phyloP scores from a whole-genome alignment of 164 flowering plant species.

The Protea cynaroides region DNA sequence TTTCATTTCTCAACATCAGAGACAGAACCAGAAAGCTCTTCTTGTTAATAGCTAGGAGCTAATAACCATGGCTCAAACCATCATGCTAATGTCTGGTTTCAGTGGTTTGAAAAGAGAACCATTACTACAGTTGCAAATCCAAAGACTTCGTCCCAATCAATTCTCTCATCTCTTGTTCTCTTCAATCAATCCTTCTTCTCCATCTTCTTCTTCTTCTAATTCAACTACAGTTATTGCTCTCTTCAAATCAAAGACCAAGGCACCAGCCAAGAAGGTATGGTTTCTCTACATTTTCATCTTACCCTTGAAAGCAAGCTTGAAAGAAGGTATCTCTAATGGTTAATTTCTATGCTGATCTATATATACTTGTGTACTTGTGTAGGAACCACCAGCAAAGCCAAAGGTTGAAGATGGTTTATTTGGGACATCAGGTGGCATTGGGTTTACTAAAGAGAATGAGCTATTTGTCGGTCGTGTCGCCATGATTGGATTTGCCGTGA shows the following conservation, averaged over 20 bases:
- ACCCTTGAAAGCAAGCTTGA: background rate
- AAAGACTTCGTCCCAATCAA: constrained; percentile 38
- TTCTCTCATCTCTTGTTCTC: constrained; percentile 30
- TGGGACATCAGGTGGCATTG: constrained; percentile 97
- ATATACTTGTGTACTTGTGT: no score
- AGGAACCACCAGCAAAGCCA: constrained; percentile 23
- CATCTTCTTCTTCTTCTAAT: constrained; percentile 21
- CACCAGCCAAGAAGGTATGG: constrained; percentile 59
- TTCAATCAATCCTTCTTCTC: background rate
- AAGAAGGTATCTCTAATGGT: no score
- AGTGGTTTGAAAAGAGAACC: constrained; percentile 33
- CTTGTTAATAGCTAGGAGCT: background rate
- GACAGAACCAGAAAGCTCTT: background rate
- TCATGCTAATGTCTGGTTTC: constrained; percentile 53
- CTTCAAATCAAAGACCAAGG: constrained; percentile 86
- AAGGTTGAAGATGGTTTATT: constrained; percentile 91
- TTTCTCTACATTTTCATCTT: background rate
- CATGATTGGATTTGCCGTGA: constrained; percentile 95
- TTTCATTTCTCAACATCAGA: background rate
- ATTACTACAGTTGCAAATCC: constrained; percentile 30
- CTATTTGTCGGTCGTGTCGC: constrained; percentile 98
- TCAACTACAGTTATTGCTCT: constrained; percentile 43
- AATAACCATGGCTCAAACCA: constrained; percentile 66
- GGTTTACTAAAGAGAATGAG: constrained; percentile 94
- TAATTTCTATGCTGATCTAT: no score